phyloP scores from a whole-genome alignment of 1,139 yeast species.

The Hemisphaericaspora xylofermentans region DNA sequence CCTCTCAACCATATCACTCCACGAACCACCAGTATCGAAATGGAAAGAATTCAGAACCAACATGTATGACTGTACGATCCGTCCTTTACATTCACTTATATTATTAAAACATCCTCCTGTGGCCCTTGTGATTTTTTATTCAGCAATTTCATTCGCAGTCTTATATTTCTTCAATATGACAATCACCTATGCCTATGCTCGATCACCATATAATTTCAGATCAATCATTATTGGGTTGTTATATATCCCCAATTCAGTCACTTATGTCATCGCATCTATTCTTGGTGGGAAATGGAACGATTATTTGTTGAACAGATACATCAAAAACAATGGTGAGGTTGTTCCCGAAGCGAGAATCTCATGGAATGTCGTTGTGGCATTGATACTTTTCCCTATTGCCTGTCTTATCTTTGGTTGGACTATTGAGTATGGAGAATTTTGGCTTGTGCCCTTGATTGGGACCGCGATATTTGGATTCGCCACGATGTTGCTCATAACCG shows the following conservation, averaged over 20 bases:
- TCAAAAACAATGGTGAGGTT: constrained; percentile 58
- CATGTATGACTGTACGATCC: constrained; percentile 40
- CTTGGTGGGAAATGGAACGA: constrained; percentile 84
- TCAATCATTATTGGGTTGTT: constrained; percentile 69
- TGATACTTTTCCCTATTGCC: constrained; percentile 60
- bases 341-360: constrained; percentile 81
- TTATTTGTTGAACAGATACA: constrained; percentile 50
- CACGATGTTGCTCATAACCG: constrained; percentile 80
- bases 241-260: constrained; percentile 80
- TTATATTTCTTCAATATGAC: constrained; percentile 77
- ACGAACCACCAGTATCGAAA: constrained; percentile 9
- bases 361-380: constrained; percentile 69
- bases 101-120: constrained; percentile 74
- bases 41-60: constrained; percentile 18
- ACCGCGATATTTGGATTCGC: constrained; percentile 81
- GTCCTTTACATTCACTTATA: constrained; percentile 52
- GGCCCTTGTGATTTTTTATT: constrained; percentile 57
- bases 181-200: constrained; percentile 60
- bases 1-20: constrained; percentile 11
- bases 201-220: constrained; percentile 67
- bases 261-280: constrained; percentile 71
- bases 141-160: constrained; percentile 67
- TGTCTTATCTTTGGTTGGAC: constrained; percentile 83
- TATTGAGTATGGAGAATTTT: constrained; percentile 58
- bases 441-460: constrained; percentile 79